Base-by-base conservation (phyloP, 768 basidiomycete species). In the Melanogaster broomeanus region DNA sequence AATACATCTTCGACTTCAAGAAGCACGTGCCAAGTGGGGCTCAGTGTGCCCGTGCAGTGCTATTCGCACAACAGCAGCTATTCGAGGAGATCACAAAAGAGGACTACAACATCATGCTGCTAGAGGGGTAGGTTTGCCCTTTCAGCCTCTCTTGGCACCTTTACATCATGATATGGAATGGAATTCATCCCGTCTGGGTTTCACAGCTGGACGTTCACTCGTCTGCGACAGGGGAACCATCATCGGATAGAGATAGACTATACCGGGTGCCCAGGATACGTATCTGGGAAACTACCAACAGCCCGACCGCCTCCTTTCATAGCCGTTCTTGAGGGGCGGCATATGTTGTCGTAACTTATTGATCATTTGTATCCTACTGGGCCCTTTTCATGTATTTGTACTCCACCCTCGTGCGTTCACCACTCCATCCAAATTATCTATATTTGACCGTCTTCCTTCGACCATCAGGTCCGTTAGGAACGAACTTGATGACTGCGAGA, bases 161-260 rank as follows among this genome's bases (percentile, higher is more conserved):
- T 25, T 42, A 8, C 41, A 31, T 37, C 46, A 22, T 22, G 21
- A 40, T 35, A 4, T 21, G 45, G 34, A 39, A 16, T 35, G 22
- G 12, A 16, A 18, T 33, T 52, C 25, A 53, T 49, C 35, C 45
- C 33, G 39, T 47, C 33, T 40, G 35, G 33, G 49, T 41, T 42
- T 43, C 44, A 18, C 59, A 89, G 88, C 54, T 90, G 88, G 88
- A 72, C 73, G 31, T 61, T 87, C 45, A 88, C 85, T 6, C 67
- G 85, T 21, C 76, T 83, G 59, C 84, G 87, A 49, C 80, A 75
- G 59, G 83, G 78, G 46, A 83, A 81, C 59, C 71, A 71, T 28
- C 75, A 85, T 68, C 80, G 90, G 25, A 73, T 88, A 33, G 82
- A 88, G 62, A 80, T 91, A 18, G 77, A 79, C 52, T 91, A 92